Base-by-base conservation (phyloP, 2,329 filamentous ascomycete species). In the Xylariaceae sp. region DNA sequence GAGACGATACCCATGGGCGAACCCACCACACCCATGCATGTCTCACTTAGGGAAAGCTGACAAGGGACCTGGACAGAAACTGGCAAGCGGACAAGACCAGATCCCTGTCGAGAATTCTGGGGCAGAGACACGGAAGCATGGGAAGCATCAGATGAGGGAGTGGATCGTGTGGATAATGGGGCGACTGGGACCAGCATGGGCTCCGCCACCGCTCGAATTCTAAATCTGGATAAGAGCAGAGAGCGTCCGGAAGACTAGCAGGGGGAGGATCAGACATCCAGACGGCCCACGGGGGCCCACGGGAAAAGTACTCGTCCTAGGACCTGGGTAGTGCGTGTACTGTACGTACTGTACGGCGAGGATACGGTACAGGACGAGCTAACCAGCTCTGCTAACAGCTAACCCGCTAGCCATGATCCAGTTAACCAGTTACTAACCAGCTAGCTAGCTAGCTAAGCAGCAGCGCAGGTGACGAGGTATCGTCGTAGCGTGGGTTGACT, bases 11-110 rank as follows among this genome's bases (percentile, higher is more conserved):
- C 60, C 56, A 57, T 56, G 54, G 7, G 62, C 60, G 68, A 71
- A 66, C 68, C 70, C 72, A 64, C 62, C 54, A 68, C 68, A 59
- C 50, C 60, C 64, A 64, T 75, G 75, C 74, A 60, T 79, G 78
- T 81, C 79, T 82, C 78, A 81, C 78, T 78, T 76, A 73, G 69
- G 69, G 67, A 71, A 68, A 76, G 73, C 71, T 74, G 77, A 77
- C 78, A 73, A 70, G 74, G 73, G 70, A 54, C 51, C 55, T 63
- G 52, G 68, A 68, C 66, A 67, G 65, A 62, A 64, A 66, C 65
- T 62, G 63, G 55, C 63, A 57, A 57, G 52, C 53, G 47, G 57
- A 62, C 69, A 64, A 64, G 55, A 59, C 51, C 56, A 59, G 58
- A 68, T 61, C 73, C 72, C 69, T 73, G 72, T 70, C 72, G 68